Percentiles rank a stretch among this genome's conserved stretches.
phyloP scores from a whole-genome alignment of 208 protist species.

The Trypanosoma scelopori region DNA sequence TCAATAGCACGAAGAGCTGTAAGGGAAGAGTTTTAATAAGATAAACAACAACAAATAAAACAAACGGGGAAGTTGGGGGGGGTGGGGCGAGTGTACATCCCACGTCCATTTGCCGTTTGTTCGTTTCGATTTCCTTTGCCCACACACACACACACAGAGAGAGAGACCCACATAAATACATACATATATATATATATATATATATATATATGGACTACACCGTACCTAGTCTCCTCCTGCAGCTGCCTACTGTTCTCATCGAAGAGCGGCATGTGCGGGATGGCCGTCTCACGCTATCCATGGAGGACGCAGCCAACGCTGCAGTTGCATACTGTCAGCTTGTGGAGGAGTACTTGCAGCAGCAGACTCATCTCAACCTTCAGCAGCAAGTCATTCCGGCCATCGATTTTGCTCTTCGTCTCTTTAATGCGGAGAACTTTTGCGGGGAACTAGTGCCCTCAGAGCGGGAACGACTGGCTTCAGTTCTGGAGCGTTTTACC shows the following conservation, averaged over 20 bases:
- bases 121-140: too few species aligned
- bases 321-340: slow-evolving; percentile 38
- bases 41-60: too few species aligned
- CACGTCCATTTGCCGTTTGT: too few species aligned
- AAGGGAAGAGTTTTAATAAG: too few species aligned
- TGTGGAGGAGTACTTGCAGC: slow-evolving; percentile 48
- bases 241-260: slow-evolving; percentile 52
- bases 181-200: slow-evolving; percentile 10
- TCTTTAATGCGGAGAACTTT: slow-evolving; percentile 90
- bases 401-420: slow-evolving; percentile 67
- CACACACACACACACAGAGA: too few species aligned
- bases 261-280: slow-evolving; percentile 35
- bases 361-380: slow-evolving; percentile 8
- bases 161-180: too few species aligned
- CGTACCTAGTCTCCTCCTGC: slow-evolving; percentile 54
- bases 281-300: slow-evolving; percentile 41
- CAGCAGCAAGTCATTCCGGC: slow-evolving; percentile 56
- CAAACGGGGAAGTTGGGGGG: too few species aligned
- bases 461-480: slow-evolving; percentile 47
- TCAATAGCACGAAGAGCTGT: too few species aligned
- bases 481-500: slow-evolving; percentile 42
- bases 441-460: slow-evolving; percentile 63
- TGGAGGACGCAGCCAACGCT: slow-evolving; percentile 40
- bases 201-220: slow-evolving; percentile 2
- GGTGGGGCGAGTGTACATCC: too few species aligned